phyloP scores from a whole-genome alignment of 768 basidiomycete genomes.

The Leucogyrophana mollusca region DNA sequence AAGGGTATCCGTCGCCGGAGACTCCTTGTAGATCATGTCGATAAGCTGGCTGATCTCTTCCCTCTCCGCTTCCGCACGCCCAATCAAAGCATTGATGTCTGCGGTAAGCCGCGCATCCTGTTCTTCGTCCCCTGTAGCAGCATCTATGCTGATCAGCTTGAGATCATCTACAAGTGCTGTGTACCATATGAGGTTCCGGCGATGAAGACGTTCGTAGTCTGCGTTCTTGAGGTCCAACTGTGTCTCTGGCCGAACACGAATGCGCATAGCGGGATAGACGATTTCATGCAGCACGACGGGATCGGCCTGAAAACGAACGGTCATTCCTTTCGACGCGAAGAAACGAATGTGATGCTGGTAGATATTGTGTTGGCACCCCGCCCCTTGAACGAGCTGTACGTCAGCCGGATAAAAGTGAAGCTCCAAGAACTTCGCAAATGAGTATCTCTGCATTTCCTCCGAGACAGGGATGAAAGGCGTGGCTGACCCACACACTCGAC shows the following conservation, averaged over 20 bases:
- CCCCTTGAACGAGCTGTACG: slow-evolving; percentile 80
- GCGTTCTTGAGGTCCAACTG: slow-evolving; percentile 88
- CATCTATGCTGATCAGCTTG: slow-evolving; percentile 74
- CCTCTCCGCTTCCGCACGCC: slow-evolving; percentile 71
- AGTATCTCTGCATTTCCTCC: slow-evolving; percentile 90
- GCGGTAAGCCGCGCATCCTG: slow-evolving; percentile 59
- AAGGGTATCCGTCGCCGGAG: slow-evolving; percentile 79
- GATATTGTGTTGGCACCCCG: slow-evolving; percentile 92
- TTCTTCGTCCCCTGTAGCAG: slow-evolving; percentile 76
- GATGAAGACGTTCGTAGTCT: slow-evolving; percentile 80
- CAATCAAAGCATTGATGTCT: slow-evolving; percentile 66
- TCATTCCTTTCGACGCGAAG: slow-evolving; percentile 82
- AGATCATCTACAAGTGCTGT: slow-evolving; percentile 72
- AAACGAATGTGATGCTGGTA: slow-evolving; percentile 92
- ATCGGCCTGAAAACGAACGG: slow-evolving; percentile 86
- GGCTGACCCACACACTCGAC: slow-evolving; percentile 72
- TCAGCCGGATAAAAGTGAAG: slow-evolving; percentile 93
- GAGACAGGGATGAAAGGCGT: slow-evolving; percentile 89
- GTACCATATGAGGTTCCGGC: slow-evolving; percentile 74
- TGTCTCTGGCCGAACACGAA: slow-evolving; percentile 82
- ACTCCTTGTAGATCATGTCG: slow-evolving; percentile 78
- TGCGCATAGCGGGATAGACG: slow-evolving; percentile 83
- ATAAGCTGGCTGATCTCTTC: slow-evolving; percentile 72
- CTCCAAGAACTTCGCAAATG: slow-evolving; percentile 95
- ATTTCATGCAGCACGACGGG: slow-evolving; percentile 81